A percentile compares a stretch with the other conserved stretches of the same genome.
Evolutionary conservation across 2,329 filamentous ascomycete genomes (phyloP).

Genomic region (Fonsecaea nubica): DNA sequence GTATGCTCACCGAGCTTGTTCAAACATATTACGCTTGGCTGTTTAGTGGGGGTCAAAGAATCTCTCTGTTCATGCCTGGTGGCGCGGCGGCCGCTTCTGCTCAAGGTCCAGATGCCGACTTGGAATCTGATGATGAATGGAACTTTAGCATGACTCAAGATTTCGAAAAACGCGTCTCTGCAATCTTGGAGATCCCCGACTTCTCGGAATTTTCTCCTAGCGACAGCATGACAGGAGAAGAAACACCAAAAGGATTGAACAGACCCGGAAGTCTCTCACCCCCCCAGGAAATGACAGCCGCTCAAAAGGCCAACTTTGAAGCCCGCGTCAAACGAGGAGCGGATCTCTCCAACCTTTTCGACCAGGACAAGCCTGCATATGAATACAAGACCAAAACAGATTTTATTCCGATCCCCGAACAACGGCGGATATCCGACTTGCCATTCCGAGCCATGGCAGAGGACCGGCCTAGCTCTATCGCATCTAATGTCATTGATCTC

Average conservation of each 20-base stretch:
- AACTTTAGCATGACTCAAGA: conserved; percentile 70
- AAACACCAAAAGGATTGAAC: conserved; percentile 44
- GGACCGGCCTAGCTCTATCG: conserved; percentile 52
- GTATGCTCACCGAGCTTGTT: conserved; percentile 54
- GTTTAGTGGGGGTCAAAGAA: conserved; percentile 55
- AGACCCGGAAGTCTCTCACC: conserved; percentile 31
- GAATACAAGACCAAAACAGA: conserved; percentile 62
- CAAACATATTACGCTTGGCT: conserved; percentile 58
- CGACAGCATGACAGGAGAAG: conserved; percentile 51
- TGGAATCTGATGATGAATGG: conserved; percentile 62
- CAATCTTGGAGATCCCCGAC: conserved; percentile 46
- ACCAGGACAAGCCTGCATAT: conserved; percentile 63
- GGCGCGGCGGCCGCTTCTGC: conserved; percentile 64
- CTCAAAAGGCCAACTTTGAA: conserved; percentile 62
- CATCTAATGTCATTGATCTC: conserved; percentile 60
- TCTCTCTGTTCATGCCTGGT: conserved; percentile 65
- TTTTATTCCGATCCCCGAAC: conserved; percentile 53
- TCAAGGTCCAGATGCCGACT: conserved; percentile 48
- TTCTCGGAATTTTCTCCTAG: conserved; percentile 51
- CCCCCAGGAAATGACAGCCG: conserved; percentile 48
- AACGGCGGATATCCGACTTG: conserved; percentile 60
- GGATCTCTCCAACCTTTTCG: conserved; percentile 64
- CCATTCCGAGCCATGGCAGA: conserved; percentile 51
- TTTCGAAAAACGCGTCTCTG: conserved; percentile 61
- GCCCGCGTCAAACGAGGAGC: conserved; percentile 63